These are phyloP conservation scores for Cupressus sempervirens DNA, from an alignment of 75 land plant species.

Conservation along the genomic window DNA sequence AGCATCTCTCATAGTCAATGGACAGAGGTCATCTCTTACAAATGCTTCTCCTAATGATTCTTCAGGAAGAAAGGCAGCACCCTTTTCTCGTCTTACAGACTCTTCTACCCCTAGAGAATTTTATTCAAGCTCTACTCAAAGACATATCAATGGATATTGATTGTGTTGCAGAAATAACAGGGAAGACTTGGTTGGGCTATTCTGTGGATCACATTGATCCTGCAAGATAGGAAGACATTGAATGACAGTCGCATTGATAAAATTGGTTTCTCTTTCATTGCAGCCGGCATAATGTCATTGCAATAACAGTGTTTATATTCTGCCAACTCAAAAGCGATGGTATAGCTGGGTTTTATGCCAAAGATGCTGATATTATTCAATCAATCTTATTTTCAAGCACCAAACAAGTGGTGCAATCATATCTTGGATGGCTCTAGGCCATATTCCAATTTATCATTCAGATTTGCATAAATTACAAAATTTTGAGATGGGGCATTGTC, in stretches of 20 bases:
- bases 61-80: slow-evolving; percentile 38
- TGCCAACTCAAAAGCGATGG: background rate
- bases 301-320: background rate
- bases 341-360: background rate
- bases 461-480: background rate
- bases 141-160: slow-evolving; percentile 65
- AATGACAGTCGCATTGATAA: background rate
- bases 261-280: background rate
- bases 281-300: background rate
- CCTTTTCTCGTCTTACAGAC: slow-evolving; percentile 73
- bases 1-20: slow-evolving; percentile 32
- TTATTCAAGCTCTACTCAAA: slow-evolving; percentile 19
- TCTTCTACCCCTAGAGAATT: slow-evolving; percentile 14
- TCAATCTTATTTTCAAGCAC: background rate
- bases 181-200: background rate
- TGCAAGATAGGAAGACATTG: background rate
- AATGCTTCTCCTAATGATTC: slow-evolving; percentile 19
- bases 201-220: slow-evolving; percentile 2
- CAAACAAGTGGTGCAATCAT: background rate
- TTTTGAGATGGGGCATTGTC: background rate
- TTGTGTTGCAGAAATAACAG: background rate
- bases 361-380: background rate
- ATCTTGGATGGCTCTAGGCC: background rate
- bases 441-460: slow-evolving; percentile 3
- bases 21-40: slow-evolving; percentile 26